A percentile compares a stretch with the other conserved stretches of the same genome.
Evolutionary conservation across 257 asterid genomes (phyloP).

Genomic region (Nicotiana tabacum): DNA sequence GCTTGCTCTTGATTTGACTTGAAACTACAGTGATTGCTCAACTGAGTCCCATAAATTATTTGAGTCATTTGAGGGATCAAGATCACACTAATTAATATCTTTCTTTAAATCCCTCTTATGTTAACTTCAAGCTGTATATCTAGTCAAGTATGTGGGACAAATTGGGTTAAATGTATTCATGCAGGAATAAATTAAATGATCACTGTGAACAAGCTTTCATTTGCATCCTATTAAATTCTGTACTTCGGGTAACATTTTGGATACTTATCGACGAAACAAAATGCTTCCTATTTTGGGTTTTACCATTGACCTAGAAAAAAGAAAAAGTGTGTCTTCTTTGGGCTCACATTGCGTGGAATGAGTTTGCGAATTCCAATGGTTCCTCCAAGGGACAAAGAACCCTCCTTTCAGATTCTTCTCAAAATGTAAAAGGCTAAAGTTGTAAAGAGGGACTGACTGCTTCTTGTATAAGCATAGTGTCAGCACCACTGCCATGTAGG

Average conservation of each 20-base stretch:
- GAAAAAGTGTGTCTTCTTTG: neutral
- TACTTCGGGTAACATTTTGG: neutral
- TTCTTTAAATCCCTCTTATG: neutral
- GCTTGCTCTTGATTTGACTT: slow-evolving; percentile 64
- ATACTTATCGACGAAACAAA: neutral
- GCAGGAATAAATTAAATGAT: neutral
- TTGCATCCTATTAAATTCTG: neutral
- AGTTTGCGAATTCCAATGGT: neutral
- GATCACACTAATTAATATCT: neutral
- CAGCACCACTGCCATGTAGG: neutral
- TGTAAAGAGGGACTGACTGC: neutral
- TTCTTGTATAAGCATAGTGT: neutral
- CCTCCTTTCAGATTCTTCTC: neutral
- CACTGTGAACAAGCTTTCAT: neutral
- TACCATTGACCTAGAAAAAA: neutral
- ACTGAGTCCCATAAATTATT: slow-evolving; percentile 16
- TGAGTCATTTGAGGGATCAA: neutral
- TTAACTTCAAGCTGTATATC: slow-evolving; percentile 5
- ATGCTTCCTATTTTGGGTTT: neutral
- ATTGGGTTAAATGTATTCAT: neutral
- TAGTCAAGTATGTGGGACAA: slow-evolving; percentile 4
- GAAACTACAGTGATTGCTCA: neutral
- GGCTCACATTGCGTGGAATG: neutral
- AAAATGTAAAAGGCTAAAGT: neutral
- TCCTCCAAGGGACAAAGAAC: neutral